A percentile compares a stretch with the other conserved stretches of the same genome.
Conservation (phyloP, 345 rosid genomes). For the Rhodomyrtus tomentosa region DNA sequence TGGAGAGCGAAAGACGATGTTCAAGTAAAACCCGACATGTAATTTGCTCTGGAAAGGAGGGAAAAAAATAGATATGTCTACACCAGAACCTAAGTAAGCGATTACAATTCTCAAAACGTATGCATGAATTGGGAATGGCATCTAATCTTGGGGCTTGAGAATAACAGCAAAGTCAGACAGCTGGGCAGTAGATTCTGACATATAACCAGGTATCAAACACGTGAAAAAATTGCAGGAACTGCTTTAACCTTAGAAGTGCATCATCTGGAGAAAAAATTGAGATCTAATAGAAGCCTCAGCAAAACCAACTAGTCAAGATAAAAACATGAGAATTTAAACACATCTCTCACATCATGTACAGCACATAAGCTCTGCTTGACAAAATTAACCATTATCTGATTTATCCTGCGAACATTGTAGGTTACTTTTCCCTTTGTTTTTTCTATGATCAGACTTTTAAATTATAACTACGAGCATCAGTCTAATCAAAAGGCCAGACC, state of each 20-base stretch:
- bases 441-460: no score
- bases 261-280: not conserved
- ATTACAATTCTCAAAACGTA: not conserved
- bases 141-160: not conserved
- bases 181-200: not conserved
- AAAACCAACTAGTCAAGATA: not conserved
- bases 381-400: not conserved
- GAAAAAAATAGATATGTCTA: not conserved
- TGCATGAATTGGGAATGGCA: not conserved
- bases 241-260: not conserved
- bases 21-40: not conserved
- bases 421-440: not conserved
- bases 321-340: not conserved
- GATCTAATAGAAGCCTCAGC: not conserved
- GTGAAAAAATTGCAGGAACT: not conserved
- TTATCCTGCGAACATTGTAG: not conserved
- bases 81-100: not conserved
- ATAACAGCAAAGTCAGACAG: not conserved
- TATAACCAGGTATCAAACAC: not conserved
- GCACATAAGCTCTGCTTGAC: not conserved
- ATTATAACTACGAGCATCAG: not conserved
- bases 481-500: not conserved
- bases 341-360: not conserved
- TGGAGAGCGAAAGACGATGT: conserved; percentile 3
- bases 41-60: not conserved